These are phyloP conservation scores for Pneumocystis jirovecii DNA, from an alignment of 1,139 yeast genomes.

Conservation along the genomic window DNA sequence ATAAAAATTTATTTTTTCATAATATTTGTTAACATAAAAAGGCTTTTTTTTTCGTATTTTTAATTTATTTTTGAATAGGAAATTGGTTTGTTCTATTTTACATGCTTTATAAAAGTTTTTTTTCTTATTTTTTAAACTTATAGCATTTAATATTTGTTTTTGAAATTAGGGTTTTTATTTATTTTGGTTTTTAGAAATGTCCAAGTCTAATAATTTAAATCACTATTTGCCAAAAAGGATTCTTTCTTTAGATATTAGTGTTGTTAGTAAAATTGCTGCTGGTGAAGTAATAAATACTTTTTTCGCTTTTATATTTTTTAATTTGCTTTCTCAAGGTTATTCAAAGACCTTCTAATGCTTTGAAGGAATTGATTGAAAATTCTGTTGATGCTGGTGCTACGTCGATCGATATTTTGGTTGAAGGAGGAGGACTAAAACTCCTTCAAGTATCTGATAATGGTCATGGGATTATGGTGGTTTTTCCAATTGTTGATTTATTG, in stretches of 20 bases:
- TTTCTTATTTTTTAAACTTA: not conserved
- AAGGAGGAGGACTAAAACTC: conserved; percentile 48
- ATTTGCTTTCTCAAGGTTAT: conserved; percentile 37
- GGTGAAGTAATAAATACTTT: conserved; percentile 40
- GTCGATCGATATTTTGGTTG: conserved; percentile 45
- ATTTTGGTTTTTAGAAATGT: conserved; percentile 9
- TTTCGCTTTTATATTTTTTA: not conserved
- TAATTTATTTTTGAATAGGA: not conserved
- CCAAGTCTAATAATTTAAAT: not conserved
- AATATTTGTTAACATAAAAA: not conserved
- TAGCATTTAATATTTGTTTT: not conserved
- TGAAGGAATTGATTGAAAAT: conserved; percentile 66
- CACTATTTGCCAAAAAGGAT: conserved; percentile 2
- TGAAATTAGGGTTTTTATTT: not conserved
- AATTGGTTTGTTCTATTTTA: not conserved
- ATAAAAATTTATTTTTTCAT: not conserved
- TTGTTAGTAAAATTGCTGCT: conserved; percentile 86
- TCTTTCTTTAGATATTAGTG: conserved; percentile 43
- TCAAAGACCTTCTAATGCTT: conserved; percentile 77
- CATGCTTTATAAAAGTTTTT: not conserved
- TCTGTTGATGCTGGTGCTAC: conserved; percentile 61
- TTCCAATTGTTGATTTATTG: not conserved
- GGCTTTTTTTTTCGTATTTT: not conserved
- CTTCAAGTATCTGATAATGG: conserved; percentile 67
- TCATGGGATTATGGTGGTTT: conserved; percentile 36